phyloP scores from a whole-genome alignment of 768 basidiomycete species.

The Boletus fagicola region DNA sequence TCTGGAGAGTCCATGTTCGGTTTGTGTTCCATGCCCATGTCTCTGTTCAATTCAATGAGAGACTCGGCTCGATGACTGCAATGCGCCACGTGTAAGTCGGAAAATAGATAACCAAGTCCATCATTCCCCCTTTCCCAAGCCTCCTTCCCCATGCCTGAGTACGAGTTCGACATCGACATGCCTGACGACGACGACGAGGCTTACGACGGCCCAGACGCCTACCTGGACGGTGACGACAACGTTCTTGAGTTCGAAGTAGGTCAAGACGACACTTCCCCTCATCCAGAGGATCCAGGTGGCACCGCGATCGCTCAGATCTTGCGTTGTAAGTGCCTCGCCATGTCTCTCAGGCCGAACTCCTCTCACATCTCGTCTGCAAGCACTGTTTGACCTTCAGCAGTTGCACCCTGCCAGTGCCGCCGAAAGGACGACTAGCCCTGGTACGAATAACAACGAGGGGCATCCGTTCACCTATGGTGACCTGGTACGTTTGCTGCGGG shows the following conservation, averaged over 20 bases:
- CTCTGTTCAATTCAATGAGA: background rate
- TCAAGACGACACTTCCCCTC: constrained; percentile 21
- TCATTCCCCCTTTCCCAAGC: constrained; percentile 2
- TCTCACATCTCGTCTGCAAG: constrained; percentile 16
- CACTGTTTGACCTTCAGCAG: constrained; percentile 30
- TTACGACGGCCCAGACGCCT: constrained; percentile 36
- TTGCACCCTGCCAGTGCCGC: constrained; percentile 13
- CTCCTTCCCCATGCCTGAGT: constrained; percentile 15
- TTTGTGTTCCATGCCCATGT: background rate
- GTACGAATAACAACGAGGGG: background rate
- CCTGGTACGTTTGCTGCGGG: constrained; percentile 23
- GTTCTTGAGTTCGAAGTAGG: constrained; percentile 35
- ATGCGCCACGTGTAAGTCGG: constrained; percentile 5
- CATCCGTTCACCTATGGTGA: constrained; percentile 24
- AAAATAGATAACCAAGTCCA: constrained; percentile 3
- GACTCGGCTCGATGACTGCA: background rate
- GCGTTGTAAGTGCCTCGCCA: constrained; percentile 24
- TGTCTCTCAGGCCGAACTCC: background rate
- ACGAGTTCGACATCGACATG: constrained; percentile 22
- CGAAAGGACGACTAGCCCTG: constrained; percentile 7
- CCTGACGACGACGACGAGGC: constrained; percentile 31
- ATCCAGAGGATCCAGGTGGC: background rate
- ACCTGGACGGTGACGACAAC: constrained; percentile 35
- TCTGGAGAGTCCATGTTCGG: background rate
- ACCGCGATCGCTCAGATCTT: constrained; percentile 28